phyloP scores from a whole-genome alignment of 345 rosid species.

The Linum trigynum region DNA sequence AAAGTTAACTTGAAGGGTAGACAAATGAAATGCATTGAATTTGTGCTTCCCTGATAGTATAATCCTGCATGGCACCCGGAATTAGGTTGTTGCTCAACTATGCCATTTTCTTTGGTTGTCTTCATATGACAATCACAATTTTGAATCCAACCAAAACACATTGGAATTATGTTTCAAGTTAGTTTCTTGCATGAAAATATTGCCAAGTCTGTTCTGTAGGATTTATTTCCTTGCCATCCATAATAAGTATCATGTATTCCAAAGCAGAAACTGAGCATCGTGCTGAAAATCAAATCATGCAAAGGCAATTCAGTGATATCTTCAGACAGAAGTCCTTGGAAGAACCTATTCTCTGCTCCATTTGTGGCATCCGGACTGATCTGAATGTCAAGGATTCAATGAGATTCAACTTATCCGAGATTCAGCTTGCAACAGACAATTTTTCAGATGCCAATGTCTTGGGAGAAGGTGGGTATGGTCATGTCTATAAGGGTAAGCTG shows the following conservation, averaged over 20 bases:
- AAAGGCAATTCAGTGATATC: constrained; percentile 12
- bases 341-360: constrained; percentile 42
- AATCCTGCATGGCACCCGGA: too few species aligned
- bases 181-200: too few species aligned
- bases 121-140: too few species aligned
- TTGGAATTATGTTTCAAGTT: background rate
- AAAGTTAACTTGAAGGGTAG: too few species aligned
- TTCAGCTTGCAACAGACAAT: constrained; percentile 42
- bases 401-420: constrained; percentile 37
- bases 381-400: constrained; percentile 34
- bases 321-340: constrained; percentile 20
- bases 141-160: background rate
- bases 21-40: background rate
- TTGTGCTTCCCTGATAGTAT: background rate
- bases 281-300: constrained; percentile 10
- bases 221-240: too few species aligned
- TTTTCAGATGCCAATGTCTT: constrained; percentile 38
- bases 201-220: too few species aligned
- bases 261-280: constrained; percentile 12
- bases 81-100: too few species aligned
- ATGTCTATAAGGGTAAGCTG: constrained; percentile 44
- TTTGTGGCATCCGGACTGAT: constrained; percentile 45
- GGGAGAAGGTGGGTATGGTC: constrained; percentile 62
- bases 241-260: background rate
- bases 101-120: too few species aligned